A percentile compares a stretch with the other conserved stretches of the same genome.
These are phyloP conservation scores for Kurtzmaniella cleridarum DNA, from an alignment of 805 yeast species.

Conservation along the genomic window DNA sequence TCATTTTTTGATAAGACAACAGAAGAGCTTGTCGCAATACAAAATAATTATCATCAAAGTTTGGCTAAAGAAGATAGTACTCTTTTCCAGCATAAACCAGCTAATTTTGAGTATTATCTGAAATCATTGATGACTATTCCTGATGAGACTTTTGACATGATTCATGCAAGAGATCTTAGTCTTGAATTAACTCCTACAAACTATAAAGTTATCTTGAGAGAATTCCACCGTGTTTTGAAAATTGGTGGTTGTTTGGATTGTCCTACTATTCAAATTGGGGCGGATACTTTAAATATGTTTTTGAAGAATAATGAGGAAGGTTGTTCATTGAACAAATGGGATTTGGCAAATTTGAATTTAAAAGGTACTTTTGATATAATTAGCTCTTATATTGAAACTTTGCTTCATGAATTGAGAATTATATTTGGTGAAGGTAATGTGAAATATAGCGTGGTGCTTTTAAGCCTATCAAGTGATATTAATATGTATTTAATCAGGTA, in stretches of 20 bases:
- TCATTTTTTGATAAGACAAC: slow-evolving; percentile 11
- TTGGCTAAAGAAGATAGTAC: slow-evolving; percentile 11
- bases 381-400: slow-evolving; percentile 19
- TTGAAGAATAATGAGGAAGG: neutral
- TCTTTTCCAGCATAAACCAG: slow-evolving; percentile 20
- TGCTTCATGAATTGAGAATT: slow-evolving; percentile 16
- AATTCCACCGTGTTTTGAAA: slow-evolving; percentile 32
- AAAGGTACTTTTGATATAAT: slow-evolving; percentile 14
- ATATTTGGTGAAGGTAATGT: slow-evolving; percentile 32
- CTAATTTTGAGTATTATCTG: slow-evolving; percentile 25
- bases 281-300: neutral
- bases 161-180: slow-evolving; percentile 33
- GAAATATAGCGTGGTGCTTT: slow-evolving; percentile 22
- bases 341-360: slow-evolving; percentile 1
- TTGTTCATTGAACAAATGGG: neutral
- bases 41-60: slow-evolving; percentile 11
- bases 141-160: slow-evolving; percentile 26
- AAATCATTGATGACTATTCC: slow-evolving; percentile 20
- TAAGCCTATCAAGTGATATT: slow-evolving; percentile 26
- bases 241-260: slow-evolving; percentile 31
- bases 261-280: slow-evolving; percentile 18
- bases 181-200: slow-evolving; percentile 26
- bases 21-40: slow-evolving; percentile 15
- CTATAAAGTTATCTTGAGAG: slow-evolving; percentile 18
- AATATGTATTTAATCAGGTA: slow-evolving; percentile 25